Evolutionary conservation across 2,329 filamentous ascomycete species (phyloP).

Genomic region (Claviceps fusiformis): DNA sequence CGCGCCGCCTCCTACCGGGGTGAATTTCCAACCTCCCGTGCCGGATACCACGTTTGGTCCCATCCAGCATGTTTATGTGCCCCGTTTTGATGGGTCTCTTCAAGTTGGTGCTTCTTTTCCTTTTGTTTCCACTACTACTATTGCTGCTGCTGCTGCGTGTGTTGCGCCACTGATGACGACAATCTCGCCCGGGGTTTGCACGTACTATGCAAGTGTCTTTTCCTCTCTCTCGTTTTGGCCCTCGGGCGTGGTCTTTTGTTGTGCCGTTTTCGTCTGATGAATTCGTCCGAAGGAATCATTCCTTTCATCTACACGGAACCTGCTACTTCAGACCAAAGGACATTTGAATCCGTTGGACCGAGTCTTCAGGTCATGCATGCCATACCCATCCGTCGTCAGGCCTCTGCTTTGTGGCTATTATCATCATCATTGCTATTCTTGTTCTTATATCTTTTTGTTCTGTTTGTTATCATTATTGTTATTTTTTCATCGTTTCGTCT

Average conservation of each 20-base stretch:
- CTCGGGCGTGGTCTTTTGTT: background rate
- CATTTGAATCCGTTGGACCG: background rate
- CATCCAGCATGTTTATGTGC: slow-evolving; percentile 40
- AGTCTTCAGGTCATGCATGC: no score
- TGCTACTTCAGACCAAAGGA: background rate
- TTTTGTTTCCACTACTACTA: slow-evolving; percentile 13
- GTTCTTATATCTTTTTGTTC: slow-evolving; percentile 1
- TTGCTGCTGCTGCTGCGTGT: slow-evolving; percentile 6
- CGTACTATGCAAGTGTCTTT: slow-evolving; percentile 27
- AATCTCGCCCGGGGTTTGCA: slow-evolving; percentile 18
- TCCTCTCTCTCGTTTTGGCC: background rate
- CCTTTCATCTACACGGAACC: background rate
- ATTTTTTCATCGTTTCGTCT: background rate
- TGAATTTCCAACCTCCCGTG: slow-evolving; percentile 45
- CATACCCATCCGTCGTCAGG: no score
- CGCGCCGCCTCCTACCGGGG: slow-evolving; percentile 27
- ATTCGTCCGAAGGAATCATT: background rate
- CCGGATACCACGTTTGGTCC: slow-evolving; percentile 44
- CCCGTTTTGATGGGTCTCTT: slow-evolving; percentile 32
- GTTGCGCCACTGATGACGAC: slow-evolving; percentile 15
- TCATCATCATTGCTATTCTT: background rate
- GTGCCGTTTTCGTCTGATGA: background rate
- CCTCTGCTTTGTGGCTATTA: no score
- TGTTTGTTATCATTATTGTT: background rate
- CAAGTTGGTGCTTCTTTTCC: slow-evolving; percentile 18